Percentiles rank a stretch among this genome's conserved stretches.
Conservation (phyloP, 331 rosid genomes). For the Phaseolus coccineus region DNA sequence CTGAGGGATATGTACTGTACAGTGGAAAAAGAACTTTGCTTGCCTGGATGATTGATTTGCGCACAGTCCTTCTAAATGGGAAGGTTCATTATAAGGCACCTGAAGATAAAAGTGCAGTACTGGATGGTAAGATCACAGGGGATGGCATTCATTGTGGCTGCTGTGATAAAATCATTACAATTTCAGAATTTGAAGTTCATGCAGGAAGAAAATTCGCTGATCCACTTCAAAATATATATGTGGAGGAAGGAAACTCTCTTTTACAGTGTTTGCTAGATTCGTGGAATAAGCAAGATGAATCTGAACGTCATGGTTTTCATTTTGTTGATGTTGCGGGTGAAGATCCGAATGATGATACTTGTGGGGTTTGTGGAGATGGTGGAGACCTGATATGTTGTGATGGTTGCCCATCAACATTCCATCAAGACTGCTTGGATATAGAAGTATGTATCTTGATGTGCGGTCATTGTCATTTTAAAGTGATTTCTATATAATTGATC, state of each 20-base stretch:
- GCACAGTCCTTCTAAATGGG: conserved; percentile 65
- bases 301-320: conserved; percentile 65
- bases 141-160: conserved; percentile 91
- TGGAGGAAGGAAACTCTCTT: conserved; percentile 73
- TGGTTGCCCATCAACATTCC: conserved; percentile 97
- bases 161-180: conserved; percentile 64
- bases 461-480: conserved; percentile 17
- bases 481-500: conserved; percentile 26
- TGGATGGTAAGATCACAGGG: conserved; percentile 73
- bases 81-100: conserved; percentile 69
- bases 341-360: conserved; percentile 97
- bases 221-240: conserved; percentile 66
- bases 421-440: conserved; percentile 86
- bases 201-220: conserved; percentile 65
- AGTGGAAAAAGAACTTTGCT: conserved; percentile 84
- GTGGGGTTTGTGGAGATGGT: conserved; percentile 98
- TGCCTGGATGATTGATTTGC: conserved; percentile 93
- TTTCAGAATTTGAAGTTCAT: conserved; percentile 75
- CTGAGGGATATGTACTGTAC: conserved; percentile 79
- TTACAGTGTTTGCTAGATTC: conserved; percentile 88
- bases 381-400: conserved; percentile 96
- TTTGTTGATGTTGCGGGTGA: conserved; percentile 74
- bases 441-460: conserved; percentile 56
- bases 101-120: conserved; percentile 45
- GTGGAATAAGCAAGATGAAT: conserved; percentile 85